phyloP scores from a whole-genome alignment of 2,329 filamentous ascomycete species.

The Fusarium subtropicale region DNA sequence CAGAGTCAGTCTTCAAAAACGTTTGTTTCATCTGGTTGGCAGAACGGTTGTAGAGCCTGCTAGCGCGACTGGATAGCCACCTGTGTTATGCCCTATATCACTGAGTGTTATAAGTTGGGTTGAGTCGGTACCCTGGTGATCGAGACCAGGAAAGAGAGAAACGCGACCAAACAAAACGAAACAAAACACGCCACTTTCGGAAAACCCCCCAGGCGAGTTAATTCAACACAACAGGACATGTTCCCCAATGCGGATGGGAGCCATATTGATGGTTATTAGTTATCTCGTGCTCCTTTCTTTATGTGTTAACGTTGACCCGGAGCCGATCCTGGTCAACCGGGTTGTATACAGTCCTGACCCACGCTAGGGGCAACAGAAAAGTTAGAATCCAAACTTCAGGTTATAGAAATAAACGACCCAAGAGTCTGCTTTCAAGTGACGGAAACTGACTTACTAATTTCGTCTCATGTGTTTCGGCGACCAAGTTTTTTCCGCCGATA shows the following conservation, averaged over 20 bases:
- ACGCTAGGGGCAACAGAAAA: slow-evolving; percentile 2
- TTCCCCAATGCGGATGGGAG: slow-evolving; percentile 27
- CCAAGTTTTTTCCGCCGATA: not conserved
- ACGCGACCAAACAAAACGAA: slow-evolving; percentile 38
- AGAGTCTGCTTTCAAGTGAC: not conserved
- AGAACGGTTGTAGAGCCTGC: slow-evolving; percentile 27
- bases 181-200: slow-evolving; percentile 41
- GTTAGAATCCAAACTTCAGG: not conserved
- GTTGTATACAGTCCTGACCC: slow-evolving; percentile 16
- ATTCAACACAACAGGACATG: slow-evolving; percentile 29
- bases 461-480: not conserved
- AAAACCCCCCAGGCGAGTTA: slow-evolving; percentile 23
- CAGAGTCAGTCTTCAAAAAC: slow-evolving; percentile 34
- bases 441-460: not conserved
- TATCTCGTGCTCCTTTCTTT: slow-evolving; percentile 14
- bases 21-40: slow-evolving; percentile 46
- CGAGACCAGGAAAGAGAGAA: slow-evolving; percentile 35
- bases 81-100: slow-evolving; percentile 48
- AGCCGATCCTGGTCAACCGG: slow-evolving; percentile 28
- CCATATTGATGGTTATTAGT: slow-evolving; percentile 6
- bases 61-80: slow-evolving; percentile 44
- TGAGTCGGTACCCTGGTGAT: slow-evolving; percentile 20
- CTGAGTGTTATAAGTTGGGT: slow-evolving; percentile 39
- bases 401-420: not conserved
- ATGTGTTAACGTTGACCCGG: slow-evolving; percentile 21